Evolutionary conservation across 2,329 filamentous ascomycete genomes (phyloP), one percentile per base, ranked within the genome.

Genomic region (Pseudopyrenochaeta lycopersici): DNA sequence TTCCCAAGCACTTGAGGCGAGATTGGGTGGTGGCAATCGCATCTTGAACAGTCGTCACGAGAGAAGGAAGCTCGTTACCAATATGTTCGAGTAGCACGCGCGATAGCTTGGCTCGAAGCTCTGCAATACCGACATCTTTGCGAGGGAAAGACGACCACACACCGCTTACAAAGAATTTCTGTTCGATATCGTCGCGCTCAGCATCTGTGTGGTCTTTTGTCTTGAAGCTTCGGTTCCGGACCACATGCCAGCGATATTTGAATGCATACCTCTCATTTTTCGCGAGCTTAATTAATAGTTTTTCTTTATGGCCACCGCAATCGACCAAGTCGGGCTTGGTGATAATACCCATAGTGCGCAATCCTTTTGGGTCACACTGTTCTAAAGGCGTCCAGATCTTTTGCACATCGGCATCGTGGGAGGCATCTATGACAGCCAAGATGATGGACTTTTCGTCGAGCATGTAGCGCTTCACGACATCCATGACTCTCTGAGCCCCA

Each of bases 391-490:
- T 10, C 21, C 48, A 35, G 11, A 59, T 42, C 7, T 50, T 36
- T 7, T 61, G 60, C 11, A 45, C 52, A 17, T 57, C 54, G 2
- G 69, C 65, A 29, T 81, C 78, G 21, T 76, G 77, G 7, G 66
- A 70, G 2, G 78, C 78, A 0, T 73, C 73, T 0, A 83, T 71
- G 1, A 60, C 77, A 0, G 78, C 77, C 2, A 82, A 70, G 23
- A 82, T 80, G 35, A 83, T 82, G 18, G 76, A 79, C 21, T 77
- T 69, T 0, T 73, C 57, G 21, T 76, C 72, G 7, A 60, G 32
- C 62, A 83, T 77, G 52, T 83, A 82, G 1, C 57, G 23, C 12
- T 74, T 54, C 1, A 81, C 76, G 10, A 88, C 73, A 0, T 78
- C 64, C 5, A 73, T 58, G 5, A 88, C 81, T 1, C 81, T 55